Percentiles rank a stretch among this genome's conserved stretches.
phyloP scores from a whole-genome alignment of 164 flowering plant genomes.

The Tetracentron sinense region DNA sequence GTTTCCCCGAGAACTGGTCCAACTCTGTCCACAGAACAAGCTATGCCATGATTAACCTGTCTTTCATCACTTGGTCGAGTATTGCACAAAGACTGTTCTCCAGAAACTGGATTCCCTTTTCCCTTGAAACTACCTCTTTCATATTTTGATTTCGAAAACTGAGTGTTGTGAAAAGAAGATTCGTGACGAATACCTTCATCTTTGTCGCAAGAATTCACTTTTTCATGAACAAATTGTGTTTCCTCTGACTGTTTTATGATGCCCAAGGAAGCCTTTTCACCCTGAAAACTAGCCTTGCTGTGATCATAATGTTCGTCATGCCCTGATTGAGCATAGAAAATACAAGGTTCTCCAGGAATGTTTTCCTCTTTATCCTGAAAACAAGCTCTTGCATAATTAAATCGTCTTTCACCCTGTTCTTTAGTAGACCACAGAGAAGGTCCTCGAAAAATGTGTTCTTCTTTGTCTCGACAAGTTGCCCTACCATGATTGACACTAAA shows the following conservation, averaged over 20 bases:
- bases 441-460: background rate
- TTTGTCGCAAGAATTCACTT: slow-evolving; percentile 1
- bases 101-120: slow-evolving; percentile 6
- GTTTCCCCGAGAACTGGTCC: background rate
- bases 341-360: slow-evolving; percentile 14
- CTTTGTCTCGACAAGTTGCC: background rate
- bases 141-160: slow-evolving; percentile 3
- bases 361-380: slow-evolving; percentile 10
- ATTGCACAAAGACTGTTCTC: background rate
- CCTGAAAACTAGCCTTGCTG: slow-evolving; percentile 4
- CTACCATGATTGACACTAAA: slow-evolving; percentile 3
- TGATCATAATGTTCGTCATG: background rate
- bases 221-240: slow-evolving; percentile 6
- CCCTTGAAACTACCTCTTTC: slow-evolving; percentile 3
- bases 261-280: slow-evolving; percentile 5
- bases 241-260: background rate
- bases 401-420: background rate
- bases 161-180: background rate
- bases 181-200: slow-evolving; percentile 12
- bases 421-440: background rate
- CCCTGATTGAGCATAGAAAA: slow-evolving; percentile 3
- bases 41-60: background rate
- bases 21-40: background rate
- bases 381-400: slow-evolving; percentile 1
- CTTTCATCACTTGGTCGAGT: background rate